Evolutionary conservation across 2,329 filamentous ascomycete genomes (phyloP), one percentile per base, ranked within the genome.

Genomic region (Chrysosphaeria jannelii): DNA sequence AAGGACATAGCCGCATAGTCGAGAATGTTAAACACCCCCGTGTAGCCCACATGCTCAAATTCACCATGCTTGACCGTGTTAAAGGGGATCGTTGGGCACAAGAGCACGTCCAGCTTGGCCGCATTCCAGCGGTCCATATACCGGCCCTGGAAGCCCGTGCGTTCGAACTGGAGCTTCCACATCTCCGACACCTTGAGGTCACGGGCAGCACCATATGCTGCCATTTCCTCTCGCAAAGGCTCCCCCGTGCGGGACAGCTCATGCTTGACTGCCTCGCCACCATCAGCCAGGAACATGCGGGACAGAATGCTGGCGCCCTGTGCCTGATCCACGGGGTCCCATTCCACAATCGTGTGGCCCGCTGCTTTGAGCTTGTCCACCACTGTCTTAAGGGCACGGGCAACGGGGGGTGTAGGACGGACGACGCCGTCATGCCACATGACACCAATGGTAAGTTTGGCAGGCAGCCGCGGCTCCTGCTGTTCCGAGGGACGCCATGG

Each of bases 341-440:
- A 55, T 7, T 59, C 51, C 2, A 61, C 35, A 1, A 67, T 28
- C 5, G 57, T 48, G 31, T 63, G 46, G 2, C 52, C 53, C 0
- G 48, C 44, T 0, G 35, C 38, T 19, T 41, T 33, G 9, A 66
- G 41, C 23, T 38, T 46, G 3, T 42, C 38, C 0, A 45, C 47
- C 0, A 56, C 41, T 5, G 45, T 37, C 3, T 42, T 37, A 7
- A 72, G 37, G 1, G 59, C 64, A 5, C 63, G 48, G 0, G 47
- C 41, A 3, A 72, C 50, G 0, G 67, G 67, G 3, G 68, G 65
- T 24, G 70, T 68, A 0, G 68, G 67, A 5, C 41, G 47, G 4
- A 69, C 64, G 23, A 63, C 47, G 7, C 53, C 57, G 35, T 74
- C 68, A 37, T 65, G 46, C 52, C 55, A 62, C 39, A 71, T 47